Evolutionary conservation across 805 yeast species (phyloP), one percentile per base, ranked within the genome.

Genomic region (Yamadazyma nakazawae): DNA sequence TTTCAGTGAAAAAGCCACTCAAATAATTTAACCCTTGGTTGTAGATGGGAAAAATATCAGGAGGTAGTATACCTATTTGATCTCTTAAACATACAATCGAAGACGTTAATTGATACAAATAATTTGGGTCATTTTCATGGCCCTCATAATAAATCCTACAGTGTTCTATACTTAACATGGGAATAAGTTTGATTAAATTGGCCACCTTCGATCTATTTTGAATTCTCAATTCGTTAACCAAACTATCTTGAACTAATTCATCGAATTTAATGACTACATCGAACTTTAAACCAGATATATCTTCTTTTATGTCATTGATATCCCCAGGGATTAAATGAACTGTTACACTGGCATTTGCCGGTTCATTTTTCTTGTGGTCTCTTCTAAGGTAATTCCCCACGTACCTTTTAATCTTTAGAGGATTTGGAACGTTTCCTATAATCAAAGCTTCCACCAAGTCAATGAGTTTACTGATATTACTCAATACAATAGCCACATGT

Each of bases 121-220:
- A 79, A 19, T 59, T 55, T 1, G 73, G 54, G 42, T 52, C 66
- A 48, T 49, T 61, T 19, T 39, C 45, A 5, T 42, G 48, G 5
- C 46, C 49, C 37, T 49, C 37, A 59, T 70, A 81, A 77, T 56
- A 75, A 68, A 48, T 76, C 58, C 51, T 81, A 51, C 89, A 82
- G 61, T 92, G 98, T 56, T 92, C 97, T 21, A 88, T 81, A 2
- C 96, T 84, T 56, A 88, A 84, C 48, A 84, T 78, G 1, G 96
- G 85, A 2, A 88, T 81, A 19, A 92, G 68, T 32, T 92, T 68
- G 21, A 92, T 58, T 4, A 88, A 67, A 9, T 88, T 84, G 0
- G 85, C 77, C 9, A 56, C 60, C 3, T 48, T 53, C 8, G 38
- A 26, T 25, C 56, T 42, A 47, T 70, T 62, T 47, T 72, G 76